phyloP scores from a whole-genome alignment of 805 yeast genomes.

The Barnettozyma wickerhamii region DNA sequence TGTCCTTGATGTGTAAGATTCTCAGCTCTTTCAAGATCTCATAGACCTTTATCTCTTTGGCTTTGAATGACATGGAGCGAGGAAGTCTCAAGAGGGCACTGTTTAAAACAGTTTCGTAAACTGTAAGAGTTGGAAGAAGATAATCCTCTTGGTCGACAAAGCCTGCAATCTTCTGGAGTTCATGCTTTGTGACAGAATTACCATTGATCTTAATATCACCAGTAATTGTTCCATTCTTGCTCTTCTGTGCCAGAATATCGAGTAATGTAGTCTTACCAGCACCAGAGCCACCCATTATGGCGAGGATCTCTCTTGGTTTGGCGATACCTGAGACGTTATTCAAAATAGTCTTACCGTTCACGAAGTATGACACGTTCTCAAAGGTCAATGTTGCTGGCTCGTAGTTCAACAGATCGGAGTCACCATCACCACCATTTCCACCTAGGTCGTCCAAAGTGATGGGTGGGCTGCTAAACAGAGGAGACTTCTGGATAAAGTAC shows the following conservation, averaged over 20 bases:
- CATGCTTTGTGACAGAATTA: slow-evolving; percentile 32
- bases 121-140: slow-evolving; percentile 87
- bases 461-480: slow-evolving; percentile 43
- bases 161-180: slow-evolving; percentile 70
- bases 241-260: slow-evolving; percentile 87
- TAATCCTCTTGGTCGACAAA: slow-evolving; percentile 96
- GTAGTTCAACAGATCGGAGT: slow-evolving; percentile 42
- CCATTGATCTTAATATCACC: slow-evolving; percentile 84
- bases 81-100: slow-evolving; percentile 90
- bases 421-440: slow-evolving; percentile 32
- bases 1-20: slow-evolving; percentile 76
- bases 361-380: slow-evolving; percentile 60
- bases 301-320: slow-evolving; percentile 83
- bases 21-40: slow-evolving; percentile 86
- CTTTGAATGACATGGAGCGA: slow-evolving; percentile 61
- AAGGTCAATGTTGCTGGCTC: slow-evolving; percentile 73
- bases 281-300: slow-evolving; percentile 98
- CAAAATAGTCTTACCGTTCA: slow-evolving; percentile 52
- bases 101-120: slow-evolving; percentile 90
- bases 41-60: slow-evolving; percentile 73
- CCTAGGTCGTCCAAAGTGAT: slow-evolving; percentile 24
- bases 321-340: slow-evolving; percentile 68
- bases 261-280: slow-evolving; percentile 95
- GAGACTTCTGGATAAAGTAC: slow-evolving; percentile 53
- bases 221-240: slow-evolving; percentile 63